phyloP scores from a whole-genome alignment of 305 asterid species.

The Solanum hybrid region DNA sequence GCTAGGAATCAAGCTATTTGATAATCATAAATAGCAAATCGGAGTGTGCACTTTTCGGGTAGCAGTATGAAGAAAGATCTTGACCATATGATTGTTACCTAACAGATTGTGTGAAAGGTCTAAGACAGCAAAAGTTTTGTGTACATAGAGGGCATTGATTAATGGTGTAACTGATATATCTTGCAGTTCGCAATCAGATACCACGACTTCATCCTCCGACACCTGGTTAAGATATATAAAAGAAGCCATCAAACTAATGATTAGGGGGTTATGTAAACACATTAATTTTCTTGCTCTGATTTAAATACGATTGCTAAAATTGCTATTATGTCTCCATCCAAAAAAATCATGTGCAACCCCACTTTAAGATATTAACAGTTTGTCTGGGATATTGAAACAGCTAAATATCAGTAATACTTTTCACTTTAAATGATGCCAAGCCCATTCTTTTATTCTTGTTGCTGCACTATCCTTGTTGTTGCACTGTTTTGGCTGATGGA shows the following conservation, averaged over 20 bases:
- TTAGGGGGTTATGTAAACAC: neutral
- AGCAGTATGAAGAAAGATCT: neutral
- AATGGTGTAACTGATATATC: slow-evolving; percentile 76
- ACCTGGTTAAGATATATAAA: slow-evolving; percentile 38
- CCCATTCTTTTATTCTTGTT: neutral
- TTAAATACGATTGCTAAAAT: neutral
- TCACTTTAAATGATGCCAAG: neutral
- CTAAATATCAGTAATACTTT: neutral
- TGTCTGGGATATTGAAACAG: neutral
- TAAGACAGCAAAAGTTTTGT: slow-evolving; percentile 67
- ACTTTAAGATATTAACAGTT: neutral
- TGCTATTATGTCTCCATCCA: neutral
- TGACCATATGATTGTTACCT: slow-evolving; percentile 35
- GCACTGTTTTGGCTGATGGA: neutral
- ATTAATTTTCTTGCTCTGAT: neutral
- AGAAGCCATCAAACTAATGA: slow-evolving; percentile 8
- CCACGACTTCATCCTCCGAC: slow-evolving; percentile 78
- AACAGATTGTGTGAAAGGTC: slow-evolving; percentile 89
- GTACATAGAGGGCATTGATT: slow-evolving; percentile 67
- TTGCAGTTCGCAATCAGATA: slow-evolving; percentile 77
- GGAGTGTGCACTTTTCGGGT: neutral
- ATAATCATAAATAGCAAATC: neutral
- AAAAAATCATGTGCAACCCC: neutral
- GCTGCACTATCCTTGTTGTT: neutral
- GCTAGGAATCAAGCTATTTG: neutral